These are phyloP conservation scores for Colletotrichum camelliae DNA, from an alignment of 2,329 filamentous ascomycete species.

Conservation along the genomic window DNA sequence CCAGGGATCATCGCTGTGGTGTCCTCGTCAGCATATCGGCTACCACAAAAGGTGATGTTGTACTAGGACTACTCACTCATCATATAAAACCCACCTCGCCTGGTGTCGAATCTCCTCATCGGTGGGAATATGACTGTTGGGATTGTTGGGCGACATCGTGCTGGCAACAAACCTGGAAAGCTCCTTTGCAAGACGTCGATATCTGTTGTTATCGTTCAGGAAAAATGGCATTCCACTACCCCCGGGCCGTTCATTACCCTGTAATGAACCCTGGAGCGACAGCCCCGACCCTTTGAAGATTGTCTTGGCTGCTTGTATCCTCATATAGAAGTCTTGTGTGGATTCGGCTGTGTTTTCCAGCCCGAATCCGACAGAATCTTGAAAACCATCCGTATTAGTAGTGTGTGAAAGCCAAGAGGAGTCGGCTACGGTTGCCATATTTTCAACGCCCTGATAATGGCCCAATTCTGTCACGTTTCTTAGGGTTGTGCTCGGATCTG, in stretches of 20 bases:
- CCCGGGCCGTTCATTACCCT: not conserved
- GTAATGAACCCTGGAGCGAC: not conserved
- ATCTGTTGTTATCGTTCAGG: conserved; percentile 31
- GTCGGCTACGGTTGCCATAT: not conserved
- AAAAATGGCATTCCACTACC: conserved; percentile 9
- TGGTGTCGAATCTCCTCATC: conserved; percentile 39
- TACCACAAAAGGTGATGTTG: not conserved
- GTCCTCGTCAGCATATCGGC: not conserved
- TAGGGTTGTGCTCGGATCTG: not conserved
- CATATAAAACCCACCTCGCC: conserved; percentile 35
- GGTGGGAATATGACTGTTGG: conserved; percentile 33
- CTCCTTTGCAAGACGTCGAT: conserved; percentile 26
- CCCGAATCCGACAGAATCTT: not conserved
- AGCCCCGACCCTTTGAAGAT: not conserved
- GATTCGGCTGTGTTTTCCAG: not conserved
- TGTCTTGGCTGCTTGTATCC: not conserved
- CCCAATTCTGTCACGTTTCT: not conserved
- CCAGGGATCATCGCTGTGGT: conserved; percentile 16
- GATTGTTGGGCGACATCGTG: conserved; percentile 35
- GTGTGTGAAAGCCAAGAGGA: not conserved
- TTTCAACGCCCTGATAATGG: not conserved
- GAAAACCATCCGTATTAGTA: not conserved
- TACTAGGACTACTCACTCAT: conserved; percentile 26
- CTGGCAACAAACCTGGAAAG: conserved; percentile 29
- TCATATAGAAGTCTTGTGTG: not conserved